These are phyloP conservation scores for Gonapodya prolifera DNA, from an alignment of 192 early-diverging fungal species.

Conservation along the genomic window DNA sequence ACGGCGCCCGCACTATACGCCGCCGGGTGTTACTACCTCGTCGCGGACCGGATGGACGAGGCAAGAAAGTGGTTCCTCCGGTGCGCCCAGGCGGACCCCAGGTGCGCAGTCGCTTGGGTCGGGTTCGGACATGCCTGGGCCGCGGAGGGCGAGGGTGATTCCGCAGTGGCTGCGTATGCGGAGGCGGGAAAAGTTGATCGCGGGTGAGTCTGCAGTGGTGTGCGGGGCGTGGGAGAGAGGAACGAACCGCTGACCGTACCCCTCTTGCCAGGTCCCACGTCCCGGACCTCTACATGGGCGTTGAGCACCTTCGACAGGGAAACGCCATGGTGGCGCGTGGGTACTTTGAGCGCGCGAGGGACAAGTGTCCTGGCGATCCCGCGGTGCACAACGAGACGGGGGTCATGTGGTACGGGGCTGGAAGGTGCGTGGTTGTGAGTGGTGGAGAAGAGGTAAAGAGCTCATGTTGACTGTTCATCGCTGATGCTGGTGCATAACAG, in stretches of 20 bases:
- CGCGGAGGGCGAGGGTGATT: slow-evolving; percentile 57
- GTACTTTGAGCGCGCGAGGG: slow-evolving; percentile 35
- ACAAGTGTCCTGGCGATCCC: slow-evolving; percentile 48
- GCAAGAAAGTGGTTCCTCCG: slow-evolving; percentile 49
- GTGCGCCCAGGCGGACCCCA: slow-evolving; percentile 40
- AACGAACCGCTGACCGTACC: slow-evolving; percentile 2
- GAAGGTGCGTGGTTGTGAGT: slow-evolving; percentile 25
- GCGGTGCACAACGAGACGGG: slow-evolving; percentile 62
- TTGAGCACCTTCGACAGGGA: slow-evolving; percentile 52
- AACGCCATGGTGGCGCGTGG: slow-evolving; percentile 44
- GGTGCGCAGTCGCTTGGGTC: slow-evolving; percentile 61
- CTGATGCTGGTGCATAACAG: slow-evolving; percentile 14
- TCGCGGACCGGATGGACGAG: slow-evolving; percentile 41
- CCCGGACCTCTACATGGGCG: slow-evolving; percentile 60
- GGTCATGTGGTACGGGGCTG: slow-evolving; percentile 33
- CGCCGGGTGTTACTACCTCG: slow-evolving; percentile 65
- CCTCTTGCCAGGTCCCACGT: slow-evolving; percentile 42
- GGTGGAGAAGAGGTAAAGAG: neutral
- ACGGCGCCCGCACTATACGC: slow-evolving; percentile 55
- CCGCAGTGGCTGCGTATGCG: slow-evolving; percentile 61
- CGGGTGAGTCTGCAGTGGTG: slow-evolving; percentile 35
- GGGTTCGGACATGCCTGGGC: slow-evolving; percentile 71
- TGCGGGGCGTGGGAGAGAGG: neutral
- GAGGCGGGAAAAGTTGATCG: slow-evolving; percentile 44
- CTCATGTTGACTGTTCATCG: neutral